phyloP scores from a whole-genome alignment of 2,329 filamentous ascomycete species.

The Fusarium dlaminii region DNA sequence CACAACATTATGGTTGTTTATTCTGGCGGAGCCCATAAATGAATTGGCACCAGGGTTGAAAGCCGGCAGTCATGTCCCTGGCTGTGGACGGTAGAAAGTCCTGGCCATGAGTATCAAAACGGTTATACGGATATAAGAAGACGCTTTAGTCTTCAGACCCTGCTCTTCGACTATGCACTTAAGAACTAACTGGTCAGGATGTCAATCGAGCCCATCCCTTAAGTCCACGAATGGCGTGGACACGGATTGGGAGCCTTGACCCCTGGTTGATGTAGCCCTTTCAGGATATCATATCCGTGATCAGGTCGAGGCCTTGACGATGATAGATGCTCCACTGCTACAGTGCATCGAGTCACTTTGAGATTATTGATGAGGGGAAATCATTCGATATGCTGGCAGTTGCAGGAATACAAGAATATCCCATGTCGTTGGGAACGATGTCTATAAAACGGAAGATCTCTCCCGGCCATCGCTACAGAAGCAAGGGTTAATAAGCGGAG shows the following conservation, averaged over 20 bases:
- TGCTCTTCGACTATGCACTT: neutral
- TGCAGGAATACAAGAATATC: neutral
- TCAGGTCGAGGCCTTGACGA: constrained; percentile 1
- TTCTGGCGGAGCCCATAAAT: neutral
- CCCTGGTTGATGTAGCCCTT: constrained; percentile 8
- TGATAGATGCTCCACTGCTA: neutral
- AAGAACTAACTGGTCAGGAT: neutral
- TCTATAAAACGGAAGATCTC: neutral
- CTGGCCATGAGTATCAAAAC: neutral
- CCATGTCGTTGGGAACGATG: neutral
- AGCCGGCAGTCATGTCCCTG: neutral
- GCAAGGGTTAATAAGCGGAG: neutral
- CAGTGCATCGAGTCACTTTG: constrained; percentile 10
- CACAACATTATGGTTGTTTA: neutral
- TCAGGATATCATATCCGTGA: constrained; percentile 17
- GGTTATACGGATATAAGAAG: neutral
- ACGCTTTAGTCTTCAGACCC: neutral
- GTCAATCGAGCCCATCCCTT: neutral
- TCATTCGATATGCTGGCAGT: constrained; percentile 3
- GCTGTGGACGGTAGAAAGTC: neutral
- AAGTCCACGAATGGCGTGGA: constrained; percentile 6
- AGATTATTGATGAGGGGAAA: neutral
- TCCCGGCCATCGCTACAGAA: neutral
- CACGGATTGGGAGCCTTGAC: neutral
- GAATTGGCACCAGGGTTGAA: neutral